Evolutionary conservation across 768 basidiomycete species (phyloP), one percentile per base, ranked within the genome.

Genomic region (Leccinum rimulosum): DNA sequence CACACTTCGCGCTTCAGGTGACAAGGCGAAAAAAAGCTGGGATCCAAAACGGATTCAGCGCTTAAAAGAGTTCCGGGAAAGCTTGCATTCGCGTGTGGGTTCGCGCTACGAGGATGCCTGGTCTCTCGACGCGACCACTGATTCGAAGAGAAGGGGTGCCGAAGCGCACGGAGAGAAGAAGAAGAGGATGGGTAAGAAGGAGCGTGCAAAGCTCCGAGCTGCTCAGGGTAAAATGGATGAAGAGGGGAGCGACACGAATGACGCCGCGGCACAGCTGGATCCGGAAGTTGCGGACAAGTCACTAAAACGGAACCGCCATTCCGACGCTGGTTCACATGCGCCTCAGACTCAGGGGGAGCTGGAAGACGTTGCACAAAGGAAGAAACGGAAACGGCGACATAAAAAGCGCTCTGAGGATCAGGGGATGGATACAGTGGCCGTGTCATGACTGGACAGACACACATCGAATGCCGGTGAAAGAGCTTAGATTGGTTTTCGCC

Each of bases 141-240:
- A 50, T 10, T 28, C 51, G 6, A 61, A 56, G n/a, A 62, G 55
- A 9, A 66, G 54, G 45, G 14, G 17, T 25, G 27, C 36, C 1
- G 67, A 36, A 17, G 60, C 56, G 45, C 64, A 66, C 9, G 66
- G 60, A 54, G 64, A 65, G 49, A 73, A 70, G 62, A 88, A 87
- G 78, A 88, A 85, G 74, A 72, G 88, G 65, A 86, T 79, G 65
- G 87, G 87, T 12, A 88, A 83, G 79, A 88, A 88, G 73, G 87
- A 89, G 72, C 78, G 87, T 36, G 74, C 81, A 75, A 82, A 77
- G 63, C 62, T 78, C 64, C 86, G 79, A 64, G 69, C 64, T n/a
- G 68, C 62, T 30, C 72, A 48, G 33, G 68, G 49, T 2, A 63
- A 61, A 19, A 55, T 38, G 5, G 65, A 50, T 1, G 64, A 38